phyloP scores from a whole-genome alignment of 2,329 filamentous ascomycete genomes.

The Aspergillus udagawae region DNA sequence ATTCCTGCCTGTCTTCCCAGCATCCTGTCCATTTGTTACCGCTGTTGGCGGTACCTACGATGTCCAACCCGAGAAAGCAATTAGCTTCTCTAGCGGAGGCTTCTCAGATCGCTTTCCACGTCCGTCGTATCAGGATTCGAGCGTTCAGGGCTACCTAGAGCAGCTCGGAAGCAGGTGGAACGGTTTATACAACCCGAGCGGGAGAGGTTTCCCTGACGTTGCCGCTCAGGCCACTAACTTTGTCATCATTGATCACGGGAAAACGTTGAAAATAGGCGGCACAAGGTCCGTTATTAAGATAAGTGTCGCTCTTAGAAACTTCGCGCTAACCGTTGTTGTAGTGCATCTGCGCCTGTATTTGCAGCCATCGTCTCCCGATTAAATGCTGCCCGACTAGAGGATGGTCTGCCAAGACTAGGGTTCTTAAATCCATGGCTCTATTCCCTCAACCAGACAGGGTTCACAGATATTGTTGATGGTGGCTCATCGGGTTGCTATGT shows the following conservation, averaged over 20 bases:
- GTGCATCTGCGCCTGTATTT: constrained; percentile 59
- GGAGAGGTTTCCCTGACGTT: constrained; percentile 60
- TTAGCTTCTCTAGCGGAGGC: constrained; percentile 50
- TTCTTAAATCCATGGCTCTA: constrained; percentile 64
- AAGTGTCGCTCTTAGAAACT: background rate
- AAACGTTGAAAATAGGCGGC: constrained; percentile 40
- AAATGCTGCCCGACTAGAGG: constrained; percentile 58
- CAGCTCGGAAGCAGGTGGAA: constrained; percentile 40
- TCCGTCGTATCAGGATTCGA: constrained; percentile 45
- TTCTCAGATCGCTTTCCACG: constrained; percentile 49
- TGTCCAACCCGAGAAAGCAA: constrained; percentile 50
- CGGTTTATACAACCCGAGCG: constrained; percentile 48
- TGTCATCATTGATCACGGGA: constrained; percentile 38
- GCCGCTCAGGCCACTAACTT: constrained; percentile 52
- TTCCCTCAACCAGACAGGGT: constrained; percentile 37
- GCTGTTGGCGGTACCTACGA: constrained; percentile 57
- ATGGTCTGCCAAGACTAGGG: constrained; percentile 52
- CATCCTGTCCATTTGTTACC: constrained; percentile 60
- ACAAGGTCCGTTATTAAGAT: constrained; percentile 34
- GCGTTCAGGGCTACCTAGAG: constrained; percentile 44
- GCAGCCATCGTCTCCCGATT: constrained; percentile 61
- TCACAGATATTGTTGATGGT: constrained; percentile 49
- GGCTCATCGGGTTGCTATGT: constrained; percentile 45
- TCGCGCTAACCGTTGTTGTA: constrained; percentile 6
- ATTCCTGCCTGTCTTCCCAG: constrained; percentile 55